Percentiles rank a stretch among this genome's conserved stretches.
Evolutionary conservation across 139 green algal species (phyloP).

Genomic region (Micractinium conductrix): DNA sequence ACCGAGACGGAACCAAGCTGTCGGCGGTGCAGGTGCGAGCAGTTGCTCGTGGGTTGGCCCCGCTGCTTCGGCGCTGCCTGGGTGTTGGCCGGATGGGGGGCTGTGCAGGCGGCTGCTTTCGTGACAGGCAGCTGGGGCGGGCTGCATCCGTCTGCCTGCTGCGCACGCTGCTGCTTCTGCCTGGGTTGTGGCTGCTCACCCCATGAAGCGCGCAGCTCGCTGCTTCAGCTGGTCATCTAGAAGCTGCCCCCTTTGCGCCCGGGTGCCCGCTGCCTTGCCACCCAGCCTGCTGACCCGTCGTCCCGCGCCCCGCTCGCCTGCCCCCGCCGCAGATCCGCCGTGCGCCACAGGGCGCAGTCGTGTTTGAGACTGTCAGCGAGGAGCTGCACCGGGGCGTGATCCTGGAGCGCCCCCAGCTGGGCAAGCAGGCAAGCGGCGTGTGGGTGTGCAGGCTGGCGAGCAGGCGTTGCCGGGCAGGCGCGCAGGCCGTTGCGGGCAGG

Average conservation of each 20-base stretch:
- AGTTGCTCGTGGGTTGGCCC: too few species aligned
- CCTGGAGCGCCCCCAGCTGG: conserved; percentile 34
- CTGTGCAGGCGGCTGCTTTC: too few species aligned
- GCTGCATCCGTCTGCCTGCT: too few species aligned
- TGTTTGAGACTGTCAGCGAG: conserved; percentile 51
- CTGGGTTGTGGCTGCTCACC: too few species aligned
- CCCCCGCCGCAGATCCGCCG: conserved; percentile 2
- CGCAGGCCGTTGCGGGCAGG: not conserved
- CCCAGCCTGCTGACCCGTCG: not conserved
- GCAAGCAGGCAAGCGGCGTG: conserved; percentile 27
- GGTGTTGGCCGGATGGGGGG: too few species aligned
- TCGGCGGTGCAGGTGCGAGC: conserved; percentile 39
- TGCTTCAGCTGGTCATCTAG: too few species aligned
- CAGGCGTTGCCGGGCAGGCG: not conserved
- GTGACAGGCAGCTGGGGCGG: too few species aligned
- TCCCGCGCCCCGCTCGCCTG: not conserved
- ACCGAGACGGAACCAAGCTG: conserved; percentile 37
- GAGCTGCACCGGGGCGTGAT: conserved; percentile 39
- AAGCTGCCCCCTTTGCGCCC: too few species aligned
- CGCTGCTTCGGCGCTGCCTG: not conserved
- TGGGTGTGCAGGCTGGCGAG: not conserved
- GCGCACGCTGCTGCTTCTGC: too few species aligned
- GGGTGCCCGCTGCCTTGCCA: not conserved
- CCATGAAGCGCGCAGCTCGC: too few species aligned
- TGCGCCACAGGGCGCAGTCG: conserved; percentile 43